Conservation (phyloP, 129 eudicot species). For the Daucus carota region DNA sequence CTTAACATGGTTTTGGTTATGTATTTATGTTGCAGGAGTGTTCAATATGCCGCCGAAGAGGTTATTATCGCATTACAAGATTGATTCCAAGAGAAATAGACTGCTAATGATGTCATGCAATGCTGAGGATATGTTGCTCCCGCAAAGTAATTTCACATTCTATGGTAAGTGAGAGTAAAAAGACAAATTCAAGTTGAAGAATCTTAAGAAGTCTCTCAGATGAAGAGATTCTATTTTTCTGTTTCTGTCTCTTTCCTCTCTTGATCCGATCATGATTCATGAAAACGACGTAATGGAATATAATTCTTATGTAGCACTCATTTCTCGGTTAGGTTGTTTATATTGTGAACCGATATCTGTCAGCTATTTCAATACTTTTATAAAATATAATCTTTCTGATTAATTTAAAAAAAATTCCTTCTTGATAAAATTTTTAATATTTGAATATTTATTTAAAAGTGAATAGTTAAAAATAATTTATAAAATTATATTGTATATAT, state of each 20-base stretch:
- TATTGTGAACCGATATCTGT: too few species aligned
- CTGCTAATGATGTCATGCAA: slow-evolving; percentile 91
- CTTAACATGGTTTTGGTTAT: not conserved
- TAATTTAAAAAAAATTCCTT: too few species aligned
- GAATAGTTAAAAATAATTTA: too few species aligned
- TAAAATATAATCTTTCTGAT: too few species aligned
- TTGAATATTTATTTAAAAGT: too few species aligned
- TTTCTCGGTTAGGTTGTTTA: too few species aligned
- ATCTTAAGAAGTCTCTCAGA: not conserved
- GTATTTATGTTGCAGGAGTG: slow-evolving; percentile 35
- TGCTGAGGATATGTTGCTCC: slow-evolving; percentile 96
- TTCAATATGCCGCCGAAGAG: slow-evolving; percentile 91
- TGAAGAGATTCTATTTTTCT: not conserved
- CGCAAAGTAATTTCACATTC: slow-evolving; percentile 74
- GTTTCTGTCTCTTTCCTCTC: not conserved
- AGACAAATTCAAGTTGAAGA: not conserved
- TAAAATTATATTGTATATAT: too few species aligned
- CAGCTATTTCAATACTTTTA: too few species aligned
- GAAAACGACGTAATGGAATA: slow-evolving; percentile 5
- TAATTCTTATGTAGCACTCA: not conserved
- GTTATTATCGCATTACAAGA: slow-evolving; percentile 83
- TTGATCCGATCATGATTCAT: slow-evolving; percentile 5
- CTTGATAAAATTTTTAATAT: too few species aligned
- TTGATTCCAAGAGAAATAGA: slow-evolving; percentile 56
- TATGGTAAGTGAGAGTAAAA: slow-evolving; percentile 43